Percentiles rank a stretch among this genome's conserved stretches.
Evolutionary conservation across 495 filamentous ascomycete species (phyloP).

Genomic region (Hyaloscypha hepaticicola): DNA sequence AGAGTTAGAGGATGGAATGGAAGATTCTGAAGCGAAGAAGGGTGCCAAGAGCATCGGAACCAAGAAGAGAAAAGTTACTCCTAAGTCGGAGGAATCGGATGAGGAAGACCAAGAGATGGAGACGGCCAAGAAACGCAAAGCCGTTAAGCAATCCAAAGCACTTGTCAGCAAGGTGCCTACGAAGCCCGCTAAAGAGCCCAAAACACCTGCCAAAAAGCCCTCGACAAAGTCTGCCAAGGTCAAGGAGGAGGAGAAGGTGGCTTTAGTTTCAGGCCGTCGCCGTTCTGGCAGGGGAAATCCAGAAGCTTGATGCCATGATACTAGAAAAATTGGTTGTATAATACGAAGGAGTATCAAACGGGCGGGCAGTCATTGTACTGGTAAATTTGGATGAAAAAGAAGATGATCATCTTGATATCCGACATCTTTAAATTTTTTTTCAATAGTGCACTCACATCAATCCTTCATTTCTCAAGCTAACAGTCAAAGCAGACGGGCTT

Average conservation of each 20-base stretch:
- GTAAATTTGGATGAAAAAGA: neutral
- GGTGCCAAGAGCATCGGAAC: neutral
- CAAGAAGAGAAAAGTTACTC: slow-evolving; percentile 9
- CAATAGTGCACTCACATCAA: neutral
- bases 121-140: slow-evolving; percentile 15
- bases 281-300: neutral
- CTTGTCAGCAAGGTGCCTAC: no score
- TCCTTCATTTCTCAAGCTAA: neutral
- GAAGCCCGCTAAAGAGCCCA: neutral
- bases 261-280: neutral
- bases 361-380: neutral
- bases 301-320: neutral
- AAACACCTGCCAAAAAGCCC: slow-evolving; percentile 18
- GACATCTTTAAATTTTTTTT: neutral
- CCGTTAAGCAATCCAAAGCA: neutral
- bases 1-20: slow-evolving; percentile 37
- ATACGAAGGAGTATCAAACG: neutral
- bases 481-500: neutral
- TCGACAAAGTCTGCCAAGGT: neutral
- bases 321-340: neutral
- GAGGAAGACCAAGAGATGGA: slow-evolving; percentile 4
- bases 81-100: slow-evolving; percentile 9
- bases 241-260: neutral
- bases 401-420: neutral
- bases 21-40: slow-evolving; percentile 23